Evolutionary conservation across 1,284 basidiomycete species (phyloP), one percentile per base, ranked within the genome.

Genomic region (Apiotrichum laibachii): DNA sequence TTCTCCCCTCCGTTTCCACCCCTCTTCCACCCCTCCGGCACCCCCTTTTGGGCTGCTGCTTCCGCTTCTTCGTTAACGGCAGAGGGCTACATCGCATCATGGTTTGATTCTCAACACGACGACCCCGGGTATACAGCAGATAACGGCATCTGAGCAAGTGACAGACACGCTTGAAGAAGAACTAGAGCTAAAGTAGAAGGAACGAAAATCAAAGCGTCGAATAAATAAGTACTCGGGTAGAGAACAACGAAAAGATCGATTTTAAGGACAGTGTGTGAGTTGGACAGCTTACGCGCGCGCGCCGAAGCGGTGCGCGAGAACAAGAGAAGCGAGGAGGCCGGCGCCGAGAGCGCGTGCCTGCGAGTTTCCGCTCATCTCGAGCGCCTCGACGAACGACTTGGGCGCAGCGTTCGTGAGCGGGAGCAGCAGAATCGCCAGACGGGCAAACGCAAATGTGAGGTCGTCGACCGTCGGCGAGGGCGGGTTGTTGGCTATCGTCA

Each of bases 351-450:
- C 76, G 31, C 77, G 65, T n/a, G 67, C 73, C 46, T 75, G 70
- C 1, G 69, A 44, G 58, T 73, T 70, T 26, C 76, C 77, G 15
- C 67, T 67, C 45, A 72, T 60, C 59, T 72, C 71, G 31, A 77
- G 65, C 5, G 73, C 69, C 45, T 72, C 69, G 21, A 71, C 69
- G 50, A 76, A 65, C 1, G 64, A 54, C 3, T 64, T 61, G 8
- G 77, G 76, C 0, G 75, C 71, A 15, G 75, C 74, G 39, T 66
- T 67, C 15, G 73, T 76, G 12, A 79, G 69, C 8, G 75, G 73
- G 47, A 71, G 65, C 49, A 77, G 51, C 45, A 77, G 68, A 35
- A 75, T 59, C 4, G 71, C 72, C 19, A 76, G 64, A 22, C 77
- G 68, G 69, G 75, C 67, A 19, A 79, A 49, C 16, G 72, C 59